phyloP scores from a whole-genome alignment of 441 rosid genomes.

The Euphorbia celastroides region DNA sequence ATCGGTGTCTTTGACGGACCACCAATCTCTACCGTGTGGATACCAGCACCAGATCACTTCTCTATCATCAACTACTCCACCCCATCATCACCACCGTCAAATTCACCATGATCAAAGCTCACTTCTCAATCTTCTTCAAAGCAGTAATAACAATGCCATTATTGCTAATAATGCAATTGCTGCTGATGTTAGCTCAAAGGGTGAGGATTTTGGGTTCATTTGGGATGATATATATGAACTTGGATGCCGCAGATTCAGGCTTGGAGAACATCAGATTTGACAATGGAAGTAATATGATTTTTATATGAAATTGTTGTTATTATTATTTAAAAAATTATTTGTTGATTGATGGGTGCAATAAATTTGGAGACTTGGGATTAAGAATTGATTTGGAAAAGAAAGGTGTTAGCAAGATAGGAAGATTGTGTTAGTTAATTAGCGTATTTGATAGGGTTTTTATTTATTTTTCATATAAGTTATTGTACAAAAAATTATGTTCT shows the following conservation, averaged over 20 bases:
- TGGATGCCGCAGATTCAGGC: conserved; percentile 43
- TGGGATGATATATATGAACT: conserved; percentile 48
- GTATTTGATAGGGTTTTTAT: conserved; percentile 3
- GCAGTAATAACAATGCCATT: conserved; percentile 18
- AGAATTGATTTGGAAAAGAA: conserved; percentile 4
- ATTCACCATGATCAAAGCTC: conserved; percentile 30
- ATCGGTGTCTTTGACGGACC: conserved; percentile 15
- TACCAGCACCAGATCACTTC: conserved; percentile 28
- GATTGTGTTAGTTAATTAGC: not conserved
- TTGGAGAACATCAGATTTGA: conserved; percentile 54
- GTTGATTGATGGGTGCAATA: conserved; percentile 10
- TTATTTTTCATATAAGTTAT: not conserved
- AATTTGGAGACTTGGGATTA: conserved; percentile 1
- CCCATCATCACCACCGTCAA: conserved; percentile 19
- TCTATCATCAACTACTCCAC: conserved; percentile 25
- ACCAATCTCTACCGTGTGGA: conserved; percentile 21
- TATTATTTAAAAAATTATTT: not conserved
- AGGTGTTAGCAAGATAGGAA: conserved; percentile 7
- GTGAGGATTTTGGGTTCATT: conserved; percentile 42
- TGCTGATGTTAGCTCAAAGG: conserved; percentile 30
- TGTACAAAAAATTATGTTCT: conserved; percentile 16
- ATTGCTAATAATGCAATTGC: not conserved
- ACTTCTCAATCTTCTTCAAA: conserved; percentile 40
- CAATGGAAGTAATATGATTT: conserved; percentile 39
- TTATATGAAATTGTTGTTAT: conserved; percentile 26